Percentiles rank a stretch among this genome's conserved stretches.
Conservation (phyloP, 495 filamentous ascomycete species). For the Hypoxylon lienhwacheense region DNA sequence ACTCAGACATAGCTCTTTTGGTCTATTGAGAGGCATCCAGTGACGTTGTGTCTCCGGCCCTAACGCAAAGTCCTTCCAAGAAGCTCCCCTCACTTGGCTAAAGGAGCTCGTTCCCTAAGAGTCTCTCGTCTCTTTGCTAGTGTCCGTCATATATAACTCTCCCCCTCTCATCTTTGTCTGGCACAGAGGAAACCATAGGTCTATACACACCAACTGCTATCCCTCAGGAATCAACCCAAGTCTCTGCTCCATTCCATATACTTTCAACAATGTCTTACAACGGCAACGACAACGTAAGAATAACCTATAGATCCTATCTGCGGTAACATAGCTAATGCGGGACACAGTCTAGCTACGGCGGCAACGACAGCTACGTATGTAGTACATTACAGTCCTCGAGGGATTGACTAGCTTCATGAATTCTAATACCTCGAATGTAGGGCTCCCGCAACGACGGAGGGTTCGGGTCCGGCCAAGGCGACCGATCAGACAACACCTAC, state of each 20-base stretch:
- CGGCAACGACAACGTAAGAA: slow-evolving; percentile 28
- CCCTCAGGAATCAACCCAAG: not conserved
- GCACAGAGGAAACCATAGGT: not conserved
- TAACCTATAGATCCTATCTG: not conserved
- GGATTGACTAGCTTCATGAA: not conserved
- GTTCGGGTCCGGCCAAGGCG: not conserved
- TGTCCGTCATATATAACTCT: slow-evolving; percentile 24
- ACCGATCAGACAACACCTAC: slow-evolving; percentile 7
- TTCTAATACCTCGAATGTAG: not conserved
- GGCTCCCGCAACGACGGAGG: slow-evolving; percentile 2
- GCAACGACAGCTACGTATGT: slow-evolving; percentile 9
- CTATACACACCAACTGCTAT: not conserved
- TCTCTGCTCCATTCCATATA: not conserved
- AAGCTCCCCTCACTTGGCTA: slow-evolving; percentile 20
- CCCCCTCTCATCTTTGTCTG: slow-evolving; percentile 1
- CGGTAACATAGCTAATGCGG: slow-evolving; percentile 11
- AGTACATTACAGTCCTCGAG: not conserved
- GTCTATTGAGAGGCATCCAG: slow-evolving; percentile 22
- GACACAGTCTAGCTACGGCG: slow-evolving; percentile 27
- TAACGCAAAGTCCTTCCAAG: slow-evolving; percentile 11
- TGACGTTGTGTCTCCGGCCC: slow-evolving; percentile 25
- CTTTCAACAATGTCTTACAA: slow-evolving; percentile 40
- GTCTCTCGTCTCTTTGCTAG: not conserved
- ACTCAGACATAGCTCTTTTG: slow-evolving; percentile 26
- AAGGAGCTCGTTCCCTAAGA: slow-evolving; percentile 7